These are phyloP conservation scores for Heterobasidion annosum DNA, from an alignment of 1,284 basidiomycete species.

Conservation along the genomic window DNA sequence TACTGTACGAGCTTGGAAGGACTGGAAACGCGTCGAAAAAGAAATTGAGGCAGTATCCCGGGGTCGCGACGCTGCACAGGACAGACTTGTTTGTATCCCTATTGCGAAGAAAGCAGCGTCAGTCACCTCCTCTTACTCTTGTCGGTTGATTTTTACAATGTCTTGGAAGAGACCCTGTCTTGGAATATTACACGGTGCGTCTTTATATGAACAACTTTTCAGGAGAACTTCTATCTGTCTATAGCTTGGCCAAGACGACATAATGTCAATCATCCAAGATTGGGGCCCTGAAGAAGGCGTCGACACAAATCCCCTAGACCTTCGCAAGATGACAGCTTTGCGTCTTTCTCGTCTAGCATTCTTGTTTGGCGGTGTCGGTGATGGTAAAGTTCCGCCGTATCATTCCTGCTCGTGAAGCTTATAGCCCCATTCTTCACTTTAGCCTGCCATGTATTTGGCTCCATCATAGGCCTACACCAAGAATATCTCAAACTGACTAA, in stretches of 20 bases:
- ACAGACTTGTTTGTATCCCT: background rate
- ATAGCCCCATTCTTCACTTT: background rate
- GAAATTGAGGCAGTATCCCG: background rate
- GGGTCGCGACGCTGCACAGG: background rate
- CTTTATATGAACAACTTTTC: background rate
- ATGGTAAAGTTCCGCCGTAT: background rate
- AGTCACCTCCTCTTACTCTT: background rate
- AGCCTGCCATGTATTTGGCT: constrained; percentile 14
- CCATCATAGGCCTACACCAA: constrained; percentile 11
- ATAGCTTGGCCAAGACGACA: background rate
- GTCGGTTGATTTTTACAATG: background rate
- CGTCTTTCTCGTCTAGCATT: background rate
- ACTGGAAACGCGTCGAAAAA: background rate
- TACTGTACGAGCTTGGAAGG: background rate
- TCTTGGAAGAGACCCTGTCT: background rate
- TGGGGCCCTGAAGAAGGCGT: background rate
- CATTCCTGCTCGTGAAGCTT: background rate
- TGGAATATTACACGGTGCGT: background rate
- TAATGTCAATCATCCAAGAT: background rate
- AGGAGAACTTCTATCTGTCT: background rate
- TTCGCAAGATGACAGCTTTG: background rate
- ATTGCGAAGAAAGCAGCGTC: background rate
- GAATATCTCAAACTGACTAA: constrained; percentile 8
- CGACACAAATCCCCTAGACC: background rate
- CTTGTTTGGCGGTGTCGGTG: background rate